Evolutionary conservation across 2,329 filamentous ascomycete genomes (phyloP), one percentile per base, ranked within the genome.

Genomic region (Pseudopithomyces chartarum): DNA sequence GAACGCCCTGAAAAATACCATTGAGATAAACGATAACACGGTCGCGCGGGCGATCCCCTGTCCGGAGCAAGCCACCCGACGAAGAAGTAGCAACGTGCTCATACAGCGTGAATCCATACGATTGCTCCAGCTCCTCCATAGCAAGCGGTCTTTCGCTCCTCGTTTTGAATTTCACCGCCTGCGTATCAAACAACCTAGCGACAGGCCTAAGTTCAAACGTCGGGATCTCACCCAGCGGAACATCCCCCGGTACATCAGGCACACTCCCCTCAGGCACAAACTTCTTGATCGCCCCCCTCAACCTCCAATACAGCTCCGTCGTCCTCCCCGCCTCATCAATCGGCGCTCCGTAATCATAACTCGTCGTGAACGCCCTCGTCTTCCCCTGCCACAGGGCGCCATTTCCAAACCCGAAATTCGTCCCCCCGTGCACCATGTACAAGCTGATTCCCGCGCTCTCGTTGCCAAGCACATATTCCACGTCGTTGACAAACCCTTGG

Each of bases 341-440:
- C 1, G 81, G 79, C 0, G 81, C 72, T 22, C 80, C 80, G 49
- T 83, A 83, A 62, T 84, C 81, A 58, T 83, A 84, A 57, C 78
- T 81, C 2, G 79, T 78, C 0, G 77, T 82, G 47, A 81, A 77
- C 17, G 71, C 72, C 6, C 73, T 74, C 17, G 76, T 73, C 8
- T 68, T 68, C 51, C 79, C 75, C 46, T 72, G 70, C 75, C 78
- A 81, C 11, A 80, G 65, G 1, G 76, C 79, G 7, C 81, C 81
- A 61, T 79, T 82, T 20, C 78, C 68, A 56, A 82, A 81, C 0
- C 74, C 82, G 57, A 79, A 83, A 55, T 82, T 83, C 2, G 81
- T 83, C 1, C 81, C 81, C 3, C 82, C 82, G 58, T 84, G 81
- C 57, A 83, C 79, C 81, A 83, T 83, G 64, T 82, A 83, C 52